Evolutionary conservation across 257 asterid genomes (phyloP), one percentile per base, ranked within the genome.

Genomic region (Penstemon newberryi): DNA sequence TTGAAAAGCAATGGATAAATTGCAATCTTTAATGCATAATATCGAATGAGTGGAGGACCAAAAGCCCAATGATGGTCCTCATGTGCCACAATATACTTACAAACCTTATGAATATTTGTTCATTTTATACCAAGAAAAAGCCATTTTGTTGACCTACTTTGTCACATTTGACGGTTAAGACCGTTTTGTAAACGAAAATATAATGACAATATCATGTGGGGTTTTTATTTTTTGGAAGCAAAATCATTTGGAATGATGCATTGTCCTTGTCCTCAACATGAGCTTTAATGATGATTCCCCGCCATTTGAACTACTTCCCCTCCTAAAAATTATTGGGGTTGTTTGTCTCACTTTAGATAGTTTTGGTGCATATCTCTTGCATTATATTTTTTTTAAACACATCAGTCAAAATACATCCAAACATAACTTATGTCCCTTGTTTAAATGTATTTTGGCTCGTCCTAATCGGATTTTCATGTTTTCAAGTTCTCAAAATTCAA

Each of bases 41-140:
- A 63, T 15, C 57, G 59, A 43, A 41, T 74, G 43, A 45, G 65
- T 63, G 78, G 73, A 58, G 70, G 80, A 40, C 71, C 73, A 71
- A 67, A 72, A 44, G 69, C 58, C 44, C 42, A 72, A 62, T 71
- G 75, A 75, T 71, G 60, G 55, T 63, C 66, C 57, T 57, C 77
- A 75, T 81, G 84, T 81, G 84, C 74, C 82, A 69, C 12, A 68
- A 54, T 67, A 33, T 64, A 60, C 6, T 51, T 75, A 69, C 77
- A 70, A 70, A 71, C 53, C 61, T 64, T 70, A 72, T 54, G 59
- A 47, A 52, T 80, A 60, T 60, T 70, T 54, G 67, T 2, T 41
- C 15, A 42, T 36, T 40, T 41, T 62, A 11, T 66, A 49, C 59
- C 12, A 67, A 41, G 62, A 58, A 40, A 65, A 50, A 50, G 6